Conservation (phyloP, 139 green algal species). For the Gonium pectorale region DNA sequence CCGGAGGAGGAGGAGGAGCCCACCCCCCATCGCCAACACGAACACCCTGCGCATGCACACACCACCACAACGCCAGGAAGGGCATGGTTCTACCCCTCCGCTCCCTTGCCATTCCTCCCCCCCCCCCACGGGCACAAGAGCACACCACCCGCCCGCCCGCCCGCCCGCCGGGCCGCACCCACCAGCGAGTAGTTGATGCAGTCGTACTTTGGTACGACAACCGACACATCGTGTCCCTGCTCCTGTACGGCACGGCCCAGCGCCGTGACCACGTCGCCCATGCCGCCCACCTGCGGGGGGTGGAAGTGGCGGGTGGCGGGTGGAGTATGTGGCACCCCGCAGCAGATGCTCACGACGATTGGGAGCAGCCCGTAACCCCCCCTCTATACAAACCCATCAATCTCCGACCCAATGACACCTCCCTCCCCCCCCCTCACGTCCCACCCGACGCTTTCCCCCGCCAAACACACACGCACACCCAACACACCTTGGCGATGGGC, state of each 20-base stretch:
- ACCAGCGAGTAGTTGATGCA: conserved; percentile 88
- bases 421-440: neutral
- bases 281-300: conserved; percentile 80
- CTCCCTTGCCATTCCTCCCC: neutral
- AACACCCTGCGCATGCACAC: too few species aligned
- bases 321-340: too few species aligned
- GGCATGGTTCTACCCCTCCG: too few species aligned
- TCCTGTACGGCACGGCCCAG: conserved; percentile 92
- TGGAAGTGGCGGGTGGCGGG: too few species aligned
- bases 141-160: neutral
- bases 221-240: conserved; percentile 84
- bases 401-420: neutral
- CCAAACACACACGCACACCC: neutral
- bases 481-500: conserved; percentile 94
- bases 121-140: too few species aligned
- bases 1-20: too few species aligned
- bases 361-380: too few species aligned
- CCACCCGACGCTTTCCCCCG: neutral
- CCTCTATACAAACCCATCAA: too few species aligned
- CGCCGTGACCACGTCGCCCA: conserved; percentile 96
- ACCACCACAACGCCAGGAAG: too few species aligned
- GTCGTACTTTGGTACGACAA: conserved; percentile 97
- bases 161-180: neutral
- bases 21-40: too few species aligned
- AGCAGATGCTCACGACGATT: too few species aligned